phyloP scores from a whole-genome alignment of 768 basidiomycete species.

The Leccinum boreale region DNA sequence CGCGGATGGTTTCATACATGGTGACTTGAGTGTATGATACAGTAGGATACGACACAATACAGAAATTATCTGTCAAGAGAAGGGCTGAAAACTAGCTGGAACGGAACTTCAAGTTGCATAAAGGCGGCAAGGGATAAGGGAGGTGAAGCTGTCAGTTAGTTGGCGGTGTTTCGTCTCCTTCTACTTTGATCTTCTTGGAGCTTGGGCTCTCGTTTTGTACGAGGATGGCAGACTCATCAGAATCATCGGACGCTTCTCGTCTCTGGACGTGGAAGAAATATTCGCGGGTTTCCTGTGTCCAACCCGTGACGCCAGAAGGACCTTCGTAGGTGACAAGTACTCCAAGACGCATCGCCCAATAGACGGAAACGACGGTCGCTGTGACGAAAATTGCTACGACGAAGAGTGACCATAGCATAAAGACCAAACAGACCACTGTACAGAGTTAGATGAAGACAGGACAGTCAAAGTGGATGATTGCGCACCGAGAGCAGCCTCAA shows the following conservation, averaged over 20 bases:
- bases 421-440: slow-evolving; percentile 34
- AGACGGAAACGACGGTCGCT: slow-evolving; percentile 26
- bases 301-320: slow-evolving; percentile 27
- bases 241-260: slow-evolving; percentile 23
- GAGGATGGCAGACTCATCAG: slow-evolving; percentile 25
- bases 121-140: background rate
- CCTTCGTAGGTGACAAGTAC: slow-evolving; percentile 35
- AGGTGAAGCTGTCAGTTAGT: background rate
- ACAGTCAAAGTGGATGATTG: background rate
- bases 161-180: slow-evolving; percentile 15
- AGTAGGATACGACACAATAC: slow-evolving; percentile 3
- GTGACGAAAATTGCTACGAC: slow-evolving; percentile 35
- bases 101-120: background rate
- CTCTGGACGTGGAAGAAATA: slow-evolving; percentile 16
- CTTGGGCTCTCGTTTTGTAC: slow-evolving; percentile 16
- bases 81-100: background rate
- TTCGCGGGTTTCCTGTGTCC: slow-evolving; percentile 27
- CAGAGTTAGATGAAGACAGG: background rate
- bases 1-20: slow-evolving; percentile 6
- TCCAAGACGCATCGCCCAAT: slow-evolving; percentile 34
- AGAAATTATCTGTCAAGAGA: background rate
- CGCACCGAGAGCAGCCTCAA: slow-evolving; percentile 32
- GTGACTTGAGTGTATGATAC: slow-evolving; percentile 12
- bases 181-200: slow-evolving; percentile 21
- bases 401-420: slow-evolving; percentile 32